Evolutionary conservation across 163 green algal species (phyloP), one percentile per base, ranked within the genome.

Genomic region (Scenedesmus sp.): DNA sequence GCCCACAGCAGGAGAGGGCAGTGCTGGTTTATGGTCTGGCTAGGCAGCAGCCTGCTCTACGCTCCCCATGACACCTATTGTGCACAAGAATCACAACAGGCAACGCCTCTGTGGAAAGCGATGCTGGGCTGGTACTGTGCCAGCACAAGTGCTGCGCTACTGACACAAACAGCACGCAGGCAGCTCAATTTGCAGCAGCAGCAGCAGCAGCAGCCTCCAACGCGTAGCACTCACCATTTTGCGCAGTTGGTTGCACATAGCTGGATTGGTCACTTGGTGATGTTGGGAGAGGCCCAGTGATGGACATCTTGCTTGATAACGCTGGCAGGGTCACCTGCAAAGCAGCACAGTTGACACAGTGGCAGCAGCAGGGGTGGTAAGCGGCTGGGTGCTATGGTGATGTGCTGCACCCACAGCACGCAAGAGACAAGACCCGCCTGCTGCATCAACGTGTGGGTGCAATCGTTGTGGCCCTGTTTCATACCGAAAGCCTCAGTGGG

Each of bases 1-100:
- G 92, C 89, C 93, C 89, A 94, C 12, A 76, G 70, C 74, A 92
- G 26, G 91, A 64, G 87, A 87, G 70, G 82, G 89, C 67, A 10
- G 84, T 66, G 90, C 94, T 96, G 95, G 95, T 97, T 97, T 96
- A 91, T 92, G 76, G 92, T 95, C 93, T 97, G 95, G 93, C 91
- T 83, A 85, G 52, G 88, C 79, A 88, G 54, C 56, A 77, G 87
- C 87, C 87, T 91, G 87, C 2, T 86, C 56, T 92, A 79, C 84
- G 87, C 91, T 89, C 82, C 88, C 91, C 87, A 91, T 93, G 91
- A 94, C 91, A 92, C 91, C 91, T 79, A 82, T 73, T 92, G 91
- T 90, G 85, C 54, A 92, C 82, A 84, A 16, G 26, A 91, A 34
- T 82, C 91, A 92, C 89, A 91, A 88, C 93, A 94, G 81, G 93